Conservation (phyloP, 495 filamentous ascomycete genomes). For the Filosporella fistucella region DNA sequence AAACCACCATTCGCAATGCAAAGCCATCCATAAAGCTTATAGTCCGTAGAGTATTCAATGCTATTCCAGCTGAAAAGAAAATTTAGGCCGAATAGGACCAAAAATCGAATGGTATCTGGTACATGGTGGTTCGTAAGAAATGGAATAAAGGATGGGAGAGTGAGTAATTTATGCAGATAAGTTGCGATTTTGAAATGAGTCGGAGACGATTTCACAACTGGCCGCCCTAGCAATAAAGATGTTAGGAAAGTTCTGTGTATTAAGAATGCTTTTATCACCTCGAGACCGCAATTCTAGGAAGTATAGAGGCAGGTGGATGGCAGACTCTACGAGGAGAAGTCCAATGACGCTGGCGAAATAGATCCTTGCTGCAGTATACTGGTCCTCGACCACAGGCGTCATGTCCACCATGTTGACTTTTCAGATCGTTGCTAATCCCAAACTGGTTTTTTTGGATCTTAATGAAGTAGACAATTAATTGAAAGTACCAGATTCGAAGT, state of each 20-base stretch:
- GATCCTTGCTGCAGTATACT: conserved; percentile 13
- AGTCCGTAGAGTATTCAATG: conserved; percentile 14
- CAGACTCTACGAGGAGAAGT: conserved; percentile 18
- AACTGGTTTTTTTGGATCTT: too few relatives aligned
- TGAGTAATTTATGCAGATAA: conserved; percentile 22
- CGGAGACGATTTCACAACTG: conserved; percentile 10
- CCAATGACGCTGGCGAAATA: conserved; percentile 19
- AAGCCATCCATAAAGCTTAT: conserved; percentile 22
- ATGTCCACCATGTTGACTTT: not conserved
- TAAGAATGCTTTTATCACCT: conserved; percentile 1
- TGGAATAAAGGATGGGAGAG: conserved; percentile 17
- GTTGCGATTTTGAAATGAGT: conserved; percentile 5
- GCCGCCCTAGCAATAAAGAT: conserved; percentile 4
- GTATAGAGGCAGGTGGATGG: conserved; percentile 8
- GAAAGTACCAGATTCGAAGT: too few relatives aligned
- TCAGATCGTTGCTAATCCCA: too few relatives aligned
- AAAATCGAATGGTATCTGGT: conserved; percentile 20
- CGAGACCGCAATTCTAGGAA: conserved; percentile 1
- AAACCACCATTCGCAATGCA: conserved; percentile 15
- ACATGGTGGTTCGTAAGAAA: conserved; percentile 18
- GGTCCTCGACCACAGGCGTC: conserved; percentile 15
- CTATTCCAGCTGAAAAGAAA: conserved; percentile 13
- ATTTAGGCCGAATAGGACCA: conserved; percentile 23
- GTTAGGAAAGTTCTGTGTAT: not conserved
- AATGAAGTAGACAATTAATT: too few relatives aligned